Percentiles rank a stretch among this genome's conserved stretches.
Conservation (phyloP, 192 early-diverging fungal genomes). For the Rhizophagus sp. region DNA sequence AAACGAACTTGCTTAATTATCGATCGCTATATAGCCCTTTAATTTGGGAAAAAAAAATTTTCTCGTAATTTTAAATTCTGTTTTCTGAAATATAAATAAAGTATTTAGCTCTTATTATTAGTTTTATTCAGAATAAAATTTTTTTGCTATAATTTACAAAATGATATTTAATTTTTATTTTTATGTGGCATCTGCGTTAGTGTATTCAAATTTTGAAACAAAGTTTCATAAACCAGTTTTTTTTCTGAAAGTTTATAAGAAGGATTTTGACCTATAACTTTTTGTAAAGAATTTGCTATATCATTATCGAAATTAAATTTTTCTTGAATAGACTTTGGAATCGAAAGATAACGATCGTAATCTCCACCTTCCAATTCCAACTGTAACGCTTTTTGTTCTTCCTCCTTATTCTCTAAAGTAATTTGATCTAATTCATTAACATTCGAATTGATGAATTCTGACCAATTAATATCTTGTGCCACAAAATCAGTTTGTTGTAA, state of each 20-base stretch:
- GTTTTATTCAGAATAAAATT: neutral
- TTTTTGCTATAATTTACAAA: neutral
- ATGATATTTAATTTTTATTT: neutral
- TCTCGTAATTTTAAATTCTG: too few relatives aligned
- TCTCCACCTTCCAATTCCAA: slow-evolving; percentile 4
- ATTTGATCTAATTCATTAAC: neutral
- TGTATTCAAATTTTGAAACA: neutral
- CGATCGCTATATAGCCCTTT: too few relatives aligned
- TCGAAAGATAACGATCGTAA: neutral
- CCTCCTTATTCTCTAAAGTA: neutral
- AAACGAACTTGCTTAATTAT: too few relatives aligned
- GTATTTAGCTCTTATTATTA: too few relatives aligned
- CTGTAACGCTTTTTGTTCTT: neutral
- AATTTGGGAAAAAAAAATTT: too few relatives aligned
- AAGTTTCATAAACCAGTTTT: neutral
- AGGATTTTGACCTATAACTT: neutral
- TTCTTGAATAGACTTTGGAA: neutral
- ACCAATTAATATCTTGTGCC: slow-evolving; percentile 7
- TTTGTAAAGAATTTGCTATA: neutral
- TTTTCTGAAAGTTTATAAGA: slow-evolving; percentile 1
- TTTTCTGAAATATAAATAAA: too few relatives aligned
- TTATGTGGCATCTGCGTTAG: neutral
- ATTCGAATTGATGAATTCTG: neutral
- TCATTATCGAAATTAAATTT: neutral
- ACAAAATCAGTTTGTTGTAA: neutral